phyloP scores from a whole-genome alignment of 208 protist genomes.

The Crithidia acanthocephali region DNA sequence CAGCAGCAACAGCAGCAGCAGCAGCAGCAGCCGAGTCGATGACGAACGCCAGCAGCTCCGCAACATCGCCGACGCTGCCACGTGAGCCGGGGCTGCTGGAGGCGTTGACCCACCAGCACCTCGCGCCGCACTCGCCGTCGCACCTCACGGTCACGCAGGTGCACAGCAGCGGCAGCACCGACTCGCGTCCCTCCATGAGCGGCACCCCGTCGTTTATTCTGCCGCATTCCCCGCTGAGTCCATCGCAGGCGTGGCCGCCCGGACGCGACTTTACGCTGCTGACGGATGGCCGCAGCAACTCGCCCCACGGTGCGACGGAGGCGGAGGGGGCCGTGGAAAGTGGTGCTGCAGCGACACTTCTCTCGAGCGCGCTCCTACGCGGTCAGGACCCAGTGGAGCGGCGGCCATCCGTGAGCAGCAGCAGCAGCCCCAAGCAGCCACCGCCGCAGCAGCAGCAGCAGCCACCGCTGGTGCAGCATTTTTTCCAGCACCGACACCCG shows the following conservation, averaged over 20 bases:
- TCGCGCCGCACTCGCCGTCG: neutral
- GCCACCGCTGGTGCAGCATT: neutral
- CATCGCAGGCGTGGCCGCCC: neutral
- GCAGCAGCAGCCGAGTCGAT: neutral
- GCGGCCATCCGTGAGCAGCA: constrained; percentile 1
- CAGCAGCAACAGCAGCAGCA: neutral
- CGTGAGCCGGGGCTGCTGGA: too few relatives aligned
- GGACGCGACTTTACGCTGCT: neutral
- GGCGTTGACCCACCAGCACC: too few relatives aligned
- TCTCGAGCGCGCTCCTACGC: neutral
- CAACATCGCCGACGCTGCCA: too few relatives aligned
- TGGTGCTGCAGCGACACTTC: neutral
- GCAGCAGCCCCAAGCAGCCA: neutral
- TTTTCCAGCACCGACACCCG: neutral
- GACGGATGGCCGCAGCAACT: neutral
- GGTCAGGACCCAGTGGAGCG: constrained; percentile 12
- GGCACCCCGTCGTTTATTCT: neutral
- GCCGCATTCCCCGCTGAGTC: constrained; percentile 15
- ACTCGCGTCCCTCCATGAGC: constrained; percentile 1
- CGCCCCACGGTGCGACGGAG: neutral
- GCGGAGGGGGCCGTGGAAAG: neutral
- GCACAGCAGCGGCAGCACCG: neutral
- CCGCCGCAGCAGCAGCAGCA: neutral
- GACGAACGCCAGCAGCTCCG: too few relatives aligned
- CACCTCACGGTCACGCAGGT: neutral